Evolutionary conservation across 1,284 basidiomycete species (phyloP).

Genomic region (Marasmius fiardii): DNA sequence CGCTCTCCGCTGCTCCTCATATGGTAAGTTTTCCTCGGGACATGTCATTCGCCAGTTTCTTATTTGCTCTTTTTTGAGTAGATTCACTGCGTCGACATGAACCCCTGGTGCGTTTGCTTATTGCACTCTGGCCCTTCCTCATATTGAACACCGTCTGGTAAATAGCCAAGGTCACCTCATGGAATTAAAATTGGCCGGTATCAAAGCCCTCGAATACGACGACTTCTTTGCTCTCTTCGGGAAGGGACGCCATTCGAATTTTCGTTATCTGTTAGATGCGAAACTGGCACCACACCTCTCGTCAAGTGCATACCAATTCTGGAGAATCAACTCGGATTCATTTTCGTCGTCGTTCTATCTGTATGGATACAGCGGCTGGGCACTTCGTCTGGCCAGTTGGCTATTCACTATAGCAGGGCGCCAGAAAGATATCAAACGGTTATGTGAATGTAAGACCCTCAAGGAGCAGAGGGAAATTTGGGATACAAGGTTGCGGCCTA

Average conservation of each 20-base stretch:
- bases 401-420: slow-evolving; percentile 66
- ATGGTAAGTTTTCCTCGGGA: slow-evolving; percentile 28
- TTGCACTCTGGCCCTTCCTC: not conserved
- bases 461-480: slow-evolving; percentile 69
- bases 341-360: slow-evolving; percentile 73
- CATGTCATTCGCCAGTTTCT: not conserved
- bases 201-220: slow-evolving; percentile 59
- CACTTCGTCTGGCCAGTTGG: slow-evolving; percentile 62
- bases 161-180: slow-evolving; percentile 71
- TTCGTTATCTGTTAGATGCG: slow-evolving; percentile 63
- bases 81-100: slow-evolving; percentile 80
- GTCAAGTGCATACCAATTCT: slow-evolving; percentile 75
- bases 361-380: slow-evolving; percentile 72
- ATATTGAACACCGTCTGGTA: not conserved
- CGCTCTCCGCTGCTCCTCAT: slow-evolving; percentile 60
- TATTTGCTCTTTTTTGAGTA: slow-evolving; percentile 16
- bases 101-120: slow-evolving; percentile 39
- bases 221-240: slow-evolving; percentile 79
- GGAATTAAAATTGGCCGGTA: slow-evolving; percentile 75
- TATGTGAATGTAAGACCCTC: slow-evolving; percentile 56
- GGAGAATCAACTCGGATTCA: slow-evolving; percentile 63
- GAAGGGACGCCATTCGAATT: slow-evolving; percentile 58
- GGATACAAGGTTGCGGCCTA: slow-evolving; percentile 56
- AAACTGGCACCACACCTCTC: slow-evolving; percentile 73
- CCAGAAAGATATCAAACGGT: slow-evolving; percentile 47